phyloP scores from a whole-genome alignment of 257 asterid species.

The Plantago major region DNA sequence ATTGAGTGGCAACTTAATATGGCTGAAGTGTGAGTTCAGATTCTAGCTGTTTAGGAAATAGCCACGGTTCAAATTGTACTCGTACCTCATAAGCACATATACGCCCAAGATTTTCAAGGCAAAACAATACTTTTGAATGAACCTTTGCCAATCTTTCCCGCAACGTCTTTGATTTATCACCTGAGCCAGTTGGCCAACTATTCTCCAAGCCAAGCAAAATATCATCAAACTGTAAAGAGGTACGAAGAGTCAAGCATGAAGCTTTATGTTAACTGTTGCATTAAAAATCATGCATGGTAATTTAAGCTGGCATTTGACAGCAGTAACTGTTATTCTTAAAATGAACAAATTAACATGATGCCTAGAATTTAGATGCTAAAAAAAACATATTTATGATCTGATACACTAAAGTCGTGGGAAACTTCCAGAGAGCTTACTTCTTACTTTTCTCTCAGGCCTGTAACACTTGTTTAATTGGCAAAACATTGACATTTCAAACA shows the following conservation, averaged over 20 bases:
- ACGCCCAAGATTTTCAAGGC: conserved; percentile 83
- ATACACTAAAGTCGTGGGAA: no score
- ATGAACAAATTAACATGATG: no score
- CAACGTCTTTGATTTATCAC: conserved; percentile 29
- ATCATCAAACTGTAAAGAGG: conserved; percentile 51
- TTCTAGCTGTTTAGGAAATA: no score
- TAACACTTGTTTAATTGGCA: no score
- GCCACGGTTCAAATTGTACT: background rate
- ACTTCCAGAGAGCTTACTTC: no score
- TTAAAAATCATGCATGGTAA: no score
- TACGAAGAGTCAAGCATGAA: conserved; percentile 10
- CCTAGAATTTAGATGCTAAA: background rate
- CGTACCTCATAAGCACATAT: conserved; percentile 76
- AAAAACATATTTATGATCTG: background rate
- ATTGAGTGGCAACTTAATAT: no score
- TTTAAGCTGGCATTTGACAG: no score
- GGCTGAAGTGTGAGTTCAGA: no score
- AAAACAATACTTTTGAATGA: conserved; percentile 46
- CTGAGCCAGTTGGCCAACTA: conserved; percentile 29
- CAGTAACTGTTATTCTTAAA: no score
- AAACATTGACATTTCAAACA: no score
- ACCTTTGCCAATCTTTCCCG: conserved; percentile 44
- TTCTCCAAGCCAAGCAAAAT: conserved; percentile 40
- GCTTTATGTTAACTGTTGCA: conserved; percentile 4
- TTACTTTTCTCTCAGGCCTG: no score